Base-by-base conservation (phyloP, 306 rosid species). In the Cucumis melo region DNA sequence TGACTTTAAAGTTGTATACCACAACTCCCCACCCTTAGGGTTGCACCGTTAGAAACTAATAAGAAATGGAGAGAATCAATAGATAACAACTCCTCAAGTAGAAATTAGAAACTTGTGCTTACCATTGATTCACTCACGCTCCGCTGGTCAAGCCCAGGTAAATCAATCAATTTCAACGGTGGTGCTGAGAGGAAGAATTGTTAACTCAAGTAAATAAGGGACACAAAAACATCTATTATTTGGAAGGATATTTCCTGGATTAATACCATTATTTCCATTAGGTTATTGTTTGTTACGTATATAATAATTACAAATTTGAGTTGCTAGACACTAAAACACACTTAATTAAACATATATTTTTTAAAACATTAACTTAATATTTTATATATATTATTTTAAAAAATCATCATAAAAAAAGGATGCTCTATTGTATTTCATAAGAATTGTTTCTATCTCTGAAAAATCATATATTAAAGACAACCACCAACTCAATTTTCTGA, bases 71-170 rank as follows among this genome's bases (percentile, higher is more conserved):
- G 63, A 41, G 23, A 36, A 73, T 73, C 62, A 64, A 32, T 51
- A 76, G 16, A 83, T 75, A 53, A 54, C 60, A 46, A 77, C 63
- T 66, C 61, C 60, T 34, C 60, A 39, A 63, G 54, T 46, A 21
- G 77, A 65, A 73, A 73, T 23, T 46, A 21, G 77, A 65, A 73
- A 77, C n/a, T 79, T 78, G 29, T 68, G 78, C 86, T 85, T 88
- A 92, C 99, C 88, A 88, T 63, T 7, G 97, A 94, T 17, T 89
- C 99, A 87, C 88, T 97, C 87, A 85, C 77, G 70, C 78, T 88
- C 83, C 97, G 93, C 83, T 92, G 97, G 86, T 92, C 99, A 78
- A 94, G 85, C 79, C 99, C 99, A 42, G 99, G 99, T 81, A 94
- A 89, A 90, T 94, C 99, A 79, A 94, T 80, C 89, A 94, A 86